Evolutionary conservation across 164 flowering plant species (phyloP).

Genomic region (Annona cherimola): DNA sequence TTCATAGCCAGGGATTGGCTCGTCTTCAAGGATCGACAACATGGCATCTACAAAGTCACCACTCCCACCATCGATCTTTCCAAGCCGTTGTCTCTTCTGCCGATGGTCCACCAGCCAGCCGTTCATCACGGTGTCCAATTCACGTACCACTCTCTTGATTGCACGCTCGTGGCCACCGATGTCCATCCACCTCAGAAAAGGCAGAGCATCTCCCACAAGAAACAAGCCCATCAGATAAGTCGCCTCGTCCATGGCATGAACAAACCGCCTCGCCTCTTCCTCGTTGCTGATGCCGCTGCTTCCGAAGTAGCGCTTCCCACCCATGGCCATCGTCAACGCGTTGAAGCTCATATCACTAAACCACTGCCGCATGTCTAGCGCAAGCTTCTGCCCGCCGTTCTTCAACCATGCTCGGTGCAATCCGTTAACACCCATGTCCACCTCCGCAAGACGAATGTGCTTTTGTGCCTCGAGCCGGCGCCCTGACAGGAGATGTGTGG

Average conservation of each 20-base stretch:
- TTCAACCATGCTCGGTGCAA: constrained; percentile 3
- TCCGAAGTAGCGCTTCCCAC: constrained; percentile 6
- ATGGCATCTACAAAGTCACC: constrained; percentile 25
- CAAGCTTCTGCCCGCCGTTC: not conserved
- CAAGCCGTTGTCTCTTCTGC: not conserved
- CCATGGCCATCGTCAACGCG: not conserved
- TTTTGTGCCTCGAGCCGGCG: constrained; percentile 9
- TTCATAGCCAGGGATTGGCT: not conserved
- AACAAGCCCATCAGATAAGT: not conserved
- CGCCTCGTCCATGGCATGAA: not conserved
- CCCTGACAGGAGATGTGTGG: constrained; percentile 11
- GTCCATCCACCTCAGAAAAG: constrained; percentile 4
- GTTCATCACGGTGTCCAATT: constrained; percentile 1
- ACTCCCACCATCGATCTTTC: not conserved
- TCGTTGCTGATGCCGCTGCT: not conserved
- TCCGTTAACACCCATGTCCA: constrained; percentile 2
- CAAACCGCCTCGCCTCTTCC: constrained; percentile 4
- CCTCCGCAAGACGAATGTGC: constrained; percentile 8
- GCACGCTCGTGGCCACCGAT: constrained; percentile 1
- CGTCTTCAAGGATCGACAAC: constrained; percentile 14
- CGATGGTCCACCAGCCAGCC: constrained; percentile 10
- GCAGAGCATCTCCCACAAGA: constrained; percentile 6
- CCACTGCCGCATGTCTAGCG: constrained; percentile 10
- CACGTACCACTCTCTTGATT: constrained; percentile 3
- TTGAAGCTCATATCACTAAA: constrained; percentile 1